phyloP scores from a whole-genome alignment of 208 protist species.

The Trichomonas tenax region DNA sequence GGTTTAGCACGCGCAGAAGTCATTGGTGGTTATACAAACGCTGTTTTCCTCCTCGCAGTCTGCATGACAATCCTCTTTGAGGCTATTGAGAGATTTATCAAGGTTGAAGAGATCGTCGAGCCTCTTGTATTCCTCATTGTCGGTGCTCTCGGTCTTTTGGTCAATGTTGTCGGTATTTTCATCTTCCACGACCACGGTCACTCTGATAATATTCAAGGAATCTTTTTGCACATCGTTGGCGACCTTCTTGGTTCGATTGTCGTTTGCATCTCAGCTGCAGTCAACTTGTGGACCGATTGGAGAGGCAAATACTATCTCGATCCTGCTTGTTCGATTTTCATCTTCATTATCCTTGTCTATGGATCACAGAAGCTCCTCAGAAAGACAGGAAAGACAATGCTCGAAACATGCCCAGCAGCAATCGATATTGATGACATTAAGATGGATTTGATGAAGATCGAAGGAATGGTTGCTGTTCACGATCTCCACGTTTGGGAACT shows the following conservation, averaged over 20 bases:
- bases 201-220: conserved; percentile 26
- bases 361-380: conserved; percentile 1
- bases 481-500: conserved; percentile 40
- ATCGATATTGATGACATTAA: conserved; percentile 24
- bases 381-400: conserved; percentile 21
- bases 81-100: conserved; percentile 26
- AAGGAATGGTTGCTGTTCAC: conserved; percentile 29
- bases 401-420: conserved; percentile 17
- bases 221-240: conserved; percentile 39
- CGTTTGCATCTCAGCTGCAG: conserved; percentile 28
- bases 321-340: conserved; percentile 31
- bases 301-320: conserved; percentile 23
- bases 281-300: conserved; percentile 23
- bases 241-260: conserved; percentile 34
- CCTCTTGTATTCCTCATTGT: background rate
- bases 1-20: conserved; percentile 21
- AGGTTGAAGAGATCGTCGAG: background rate
- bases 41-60: conserved; percentile 25
- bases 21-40: conserved; percentile 18
- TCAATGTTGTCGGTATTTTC: background rate
- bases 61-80: conserved; percentile 25
- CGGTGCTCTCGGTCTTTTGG: background rate
- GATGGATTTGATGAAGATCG: conserved; percentile 8
- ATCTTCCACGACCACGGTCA: background rate
- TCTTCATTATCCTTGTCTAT: conserved; percentile 25